Evolutionary conservation across 768 basidiomycete species (phyloP), one percentile per base, ranked within the genome.

Genomic region (Serendipita sp.): DNA sequence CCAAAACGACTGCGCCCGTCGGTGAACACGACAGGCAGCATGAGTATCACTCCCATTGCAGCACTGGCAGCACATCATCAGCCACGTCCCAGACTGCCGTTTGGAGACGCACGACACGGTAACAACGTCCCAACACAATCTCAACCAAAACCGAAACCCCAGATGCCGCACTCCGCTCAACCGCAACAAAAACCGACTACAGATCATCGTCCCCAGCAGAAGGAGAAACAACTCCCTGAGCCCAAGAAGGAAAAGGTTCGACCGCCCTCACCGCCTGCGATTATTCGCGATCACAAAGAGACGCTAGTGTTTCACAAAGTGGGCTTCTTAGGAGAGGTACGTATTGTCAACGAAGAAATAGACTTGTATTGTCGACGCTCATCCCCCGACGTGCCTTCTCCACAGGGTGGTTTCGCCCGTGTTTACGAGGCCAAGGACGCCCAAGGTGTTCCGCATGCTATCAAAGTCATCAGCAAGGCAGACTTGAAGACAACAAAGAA

Each of bases 401-500:
- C 30, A 58, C 65, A 82, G 80, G 95, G 95, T 67, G 95, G 95
- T 0, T 99, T 99, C 70, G 95, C 95, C 1, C 81, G 94, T 42
- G 95, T 99, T 2, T 99, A 95, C 69, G 90, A 96, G 75, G 88
- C 92, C n/a, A 82, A 84, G 70, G 90, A 92, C 68, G 67, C 71
- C 9, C 75, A 78, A 51, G 86, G 85, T 16, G 72, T 74, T 24
- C 77, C 84, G 41, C 77, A 84, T 60, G 94, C 94, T 11, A 88
- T 94, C 74, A 97, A 99, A 75, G 93, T 96, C 48, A 86, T 99
- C 66, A 88, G 88, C n/a, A 92, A 94, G 75, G 77, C 79, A 26
- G 90, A 89, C 31, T 79, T 99, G 67, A 88, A 89, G 75, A 91
- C 91, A 17, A 95, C 91, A 76, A 97, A 97, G 73, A 93, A 91